phyloP scores from a whole-genome alignment of 345 rosid species.

The Psidium friedrichsthalianum region DNA sequence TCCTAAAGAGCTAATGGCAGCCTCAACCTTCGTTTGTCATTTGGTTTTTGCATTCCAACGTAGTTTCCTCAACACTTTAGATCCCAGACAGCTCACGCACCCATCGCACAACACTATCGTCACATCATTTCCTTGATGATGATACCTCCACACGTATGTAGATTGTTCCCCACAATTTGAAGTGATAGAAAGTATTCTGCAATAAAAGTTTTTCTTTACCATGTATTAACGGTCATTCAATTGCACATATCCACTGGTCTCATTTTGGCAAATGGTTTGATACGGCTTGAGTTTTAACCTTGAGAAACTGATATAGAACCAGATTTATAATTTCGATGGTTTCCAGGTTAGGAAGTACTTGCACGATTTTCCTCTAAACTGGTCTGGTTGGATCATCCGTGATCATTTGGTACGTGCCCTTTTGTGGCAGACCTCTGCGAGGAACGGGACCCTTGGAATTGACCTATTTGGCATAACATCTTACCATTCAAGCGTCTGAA shows the following conservation, averaged over 20 bases:
- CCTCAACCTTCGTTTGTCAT: not conserved
- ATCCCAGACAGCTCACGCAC: not conserved
- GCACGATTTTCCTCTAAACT: not conserved
- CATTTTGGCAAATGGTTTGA: not conserved
- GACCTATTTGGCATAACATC: not conserved
- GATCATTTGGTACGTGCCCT: not conserved
- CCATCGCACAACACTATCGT: not conserved
- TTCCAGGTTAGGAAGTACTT: not conserved
- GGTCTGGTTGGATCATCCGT: not conserved
- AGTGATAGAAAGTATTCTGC: not conserved
- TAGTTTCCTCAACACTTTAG: not conserved
- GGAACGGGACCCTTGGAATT: not conserved
- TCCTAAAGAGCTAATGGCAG: conserved; percentile 20
- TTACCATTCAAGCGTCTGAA: not conserved
- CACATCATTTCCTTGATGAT: not conserved
- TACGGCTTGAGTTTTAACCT: not conserved
- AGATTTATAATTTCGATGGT: not conserved
- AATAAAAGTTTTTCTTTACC: not conserved
- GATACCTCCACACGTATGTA: not conserved
- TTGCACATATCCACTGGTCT: not conserved
- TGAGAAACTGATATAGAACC: not conserved
- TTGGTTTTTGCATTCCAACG: not conserved
- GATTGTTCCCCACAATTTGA: not conserved
- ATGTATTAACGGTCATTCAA: not conserved
- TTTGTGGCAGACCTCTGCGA: not conserved